These are phyloP conservation scores for Endotrypanum monterogeii DNA, from an alignment of 208 protist genomes.

Conservation along the genomic window DNA sequence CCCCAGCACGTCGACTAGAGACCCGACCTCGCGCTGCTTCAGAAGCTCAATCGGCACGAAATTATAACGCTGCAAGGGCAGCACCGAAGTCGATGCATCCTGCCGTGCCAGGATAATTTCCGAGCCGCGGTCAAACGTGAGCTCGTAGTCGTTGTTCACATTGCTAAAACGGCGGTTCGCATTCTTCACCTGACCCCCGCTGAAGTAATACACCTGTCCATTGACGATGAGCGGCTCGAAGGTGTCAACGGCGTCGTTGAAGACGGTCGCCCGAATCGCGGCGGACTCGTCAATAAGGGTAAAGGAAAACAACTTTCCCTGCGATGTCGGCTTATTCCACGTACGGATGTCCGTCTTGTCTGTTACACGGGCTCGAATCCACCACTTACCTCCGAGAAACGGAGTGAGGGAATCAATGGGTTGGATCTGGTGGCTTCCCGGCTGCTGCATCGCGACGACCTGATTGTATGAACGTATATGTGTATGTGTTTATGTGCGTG, in stretches of 20 bases:
- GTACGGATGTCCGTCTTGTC: conserved; percentile 92
- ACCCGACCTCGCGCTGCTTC: conserved; percentile 87
- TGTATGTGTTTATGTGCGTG: neutral
- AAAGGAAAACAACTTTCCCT: conserved; percentile 92
- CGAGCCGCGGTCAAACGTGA: conserved; percentile 82
- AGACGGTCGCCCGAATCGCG: conserved; percentile 91
- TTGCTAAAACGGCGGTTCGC: conserved; percentile 91
- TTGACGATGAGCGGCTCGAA: conserved; percentile 88
- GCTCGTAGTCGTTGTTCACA: conserved; percentile 94
- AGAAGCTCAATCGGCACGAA: conserved; percentile 89
- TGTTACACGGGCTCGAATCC: conserved; percentile 89
- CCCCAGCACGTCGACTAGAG: conserved; percentile 81
- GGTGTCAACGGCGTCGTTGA: conserved; percentile 91
- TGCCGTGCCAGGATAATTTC: conserved; percentile 77
- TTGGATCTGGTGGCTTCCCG: conserved; percentile 81
- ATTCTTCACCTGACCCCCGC: conserved; percentile 91
- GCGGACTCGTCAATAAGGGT: conserved; percentile 91
- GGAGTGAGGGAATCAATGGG: conserved; percentile 92
- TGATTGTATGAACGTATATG: neutral
- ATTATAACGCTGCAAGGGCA: conserved; percentile 88
- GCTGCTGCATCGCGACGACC: conserved; percentile 44
- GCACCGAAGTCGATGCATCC: conserved; percentile 40
- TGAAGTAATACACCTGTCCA: conserved; percentile 92
- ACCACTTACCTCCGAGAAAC: conserved; percentile 89
- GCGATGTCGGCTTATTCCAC: conserved; percentile 92